phyloP scores from a whole-genome alignment of 108 stramenopile species.

The Fistulifera pelliculosa region DNA sequence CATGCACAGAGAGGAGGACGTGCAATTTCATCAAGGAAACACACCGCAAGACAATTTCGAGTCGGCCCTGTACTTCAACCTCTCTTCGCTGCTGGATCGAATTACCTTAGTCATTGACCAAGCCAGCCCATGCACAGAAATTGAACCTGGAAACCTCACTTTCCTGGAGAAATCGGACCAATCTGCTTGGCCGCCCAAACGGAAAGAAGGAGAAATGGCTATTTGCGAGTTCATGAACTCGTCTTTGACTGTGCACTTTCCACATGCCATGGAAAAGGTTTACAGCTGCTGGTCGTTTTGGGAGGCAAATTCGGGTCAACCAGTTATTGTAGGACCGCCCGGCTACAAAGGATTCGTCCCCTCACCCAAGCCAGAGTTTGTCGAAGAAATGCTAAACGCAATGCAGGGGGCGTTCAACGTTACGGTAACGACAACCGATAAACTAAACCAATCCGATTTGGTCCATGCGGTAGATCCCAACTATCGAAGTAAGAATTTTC shows the following conservation, averaged over 20 bases:
- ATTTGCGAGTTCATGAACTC: not conserved
- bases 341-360: not conserved
- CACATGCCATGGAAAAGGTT: not conserved
- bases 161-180: no score
- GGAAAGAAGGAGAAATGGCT: not conserved
- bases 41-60: no score
- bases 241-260: not conserved
- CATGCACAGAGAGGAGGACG: no score
- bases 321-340: not conserved
- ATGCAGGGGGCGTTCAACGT: not conserved
- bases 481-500: no score
- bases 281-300: slow-evolving; percentile 1
- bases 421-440: not conserved
- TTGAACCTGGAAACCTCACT: no score
- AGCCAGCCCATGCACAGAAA: no score
- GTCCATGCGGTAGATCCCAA: not conserved
- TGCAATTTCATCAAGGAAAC: no score
- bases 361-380: not conserved
- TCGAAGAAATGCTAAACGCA: slow-evolving; percentile 1
- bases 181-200: no score
- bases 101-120: no score
- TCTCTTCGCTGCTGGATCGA: no score
- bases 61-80: no score
- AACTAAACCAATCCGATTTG: not conserved
- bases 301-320: not conserved